A percentile compares a stretch with the other conserved stretches of the same genome.
phyloP scores from a whole-genome alignment of 2,329 filamentous ascomycete genomes.

The Aspergillus sp. region DNA sequence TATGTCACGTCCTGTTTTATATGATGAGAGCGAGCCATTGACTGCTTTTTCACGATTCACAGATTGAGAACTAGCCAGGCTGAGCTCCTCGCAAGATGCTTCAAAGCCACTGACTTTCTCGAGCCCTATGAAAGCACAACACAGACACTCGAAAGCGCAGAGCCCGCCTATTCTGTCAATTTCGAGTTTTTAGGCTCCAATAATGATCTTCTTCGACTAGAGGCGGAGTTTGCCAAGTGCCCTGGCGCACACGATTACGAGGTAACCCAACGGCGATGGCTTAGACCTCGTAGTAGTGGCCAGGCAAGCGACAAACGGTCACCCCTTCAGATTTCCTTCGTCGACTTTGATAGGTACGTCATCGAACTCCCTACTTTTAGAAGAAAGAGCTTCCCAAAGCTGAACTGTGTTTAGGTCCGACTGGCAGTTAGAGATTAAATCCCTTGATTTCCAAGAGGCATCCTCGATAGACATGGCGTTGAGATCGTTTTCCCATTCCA shows the following conservation, averaged over 20 bases:
- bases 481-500: conserved; percentile 22
- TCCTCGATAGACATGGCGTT: conserved; percentile 20
- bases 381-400: background rate
- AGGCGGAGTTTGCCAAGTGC: conserved; percentile 27
- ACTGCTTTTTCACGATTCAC: conserved; percentile 4
- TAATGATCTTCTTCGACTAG: conserved; percentile 28
- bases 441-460: conserved; percentile 28
- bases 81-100: conserved; percentile 23
- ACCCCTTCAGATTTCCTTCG: conserved; percentile 28
- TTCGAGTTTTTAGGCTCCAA: conserved; percentile 32
- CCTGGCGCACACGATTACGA: conserved; percentile 26
- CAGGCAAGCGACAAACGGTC: conserved; percentile 15
- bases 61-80: conserved; percentile 19
- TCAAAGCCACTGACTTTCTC: conserved; percentile 20
- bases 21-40: background rate
- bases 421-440: conserved; percentile 35
- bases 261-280: conserved; percentile 27
- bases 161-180: conserved; percentile 31
- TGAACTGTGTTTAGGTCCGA: conserved; percentile 25
- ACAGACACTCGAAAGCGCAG: conserved; percentile 15
- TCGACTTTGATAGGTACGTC: conserved; percentile 30
- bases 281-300: conserved; percentile 19
- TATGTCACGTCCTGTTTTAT: conserved; percentile 13
- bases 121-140: conserved; percentile 16
- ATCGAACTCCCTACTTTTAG: background rate